Percentiles rank a stretch among this genome's conserved stretches.
These are phyloP conservation scores for Cytospora mali DNA, from an alignment of 2,329 filamentous ascomycete genomes.

Conservation along the genomic window DNA sequence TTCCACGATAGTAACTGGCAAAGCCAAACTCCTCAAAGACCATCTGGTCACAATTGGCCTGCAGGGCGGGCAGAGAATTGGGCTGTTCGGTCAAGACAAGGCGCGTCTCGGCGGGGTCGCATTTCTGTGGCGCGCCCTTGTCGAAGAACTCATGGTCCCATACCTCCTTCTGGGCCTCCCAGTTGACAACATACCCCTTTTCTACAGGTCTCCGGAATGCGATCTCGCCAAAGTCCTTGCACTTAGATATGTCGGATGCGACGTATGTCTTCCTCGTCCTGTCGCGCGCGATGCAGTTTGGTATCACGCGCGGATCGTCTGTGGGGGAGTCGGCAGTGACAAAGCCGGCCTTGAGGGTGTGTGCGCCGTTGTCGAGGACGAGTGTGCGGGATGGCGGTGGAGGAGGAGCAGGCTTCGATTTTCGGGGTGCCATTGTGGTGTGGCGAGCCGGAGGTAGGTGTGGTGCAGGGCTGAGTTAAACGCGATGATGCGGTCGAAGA, in stretches of 20 bases:
- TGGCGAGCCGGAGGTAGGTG: neutral
- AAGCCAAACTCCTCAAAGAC: conserved; percentile 98
- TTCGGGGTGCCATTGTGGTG: conserved; percentile 38
- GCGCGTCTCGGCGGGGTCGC: conserved; percentile 79
- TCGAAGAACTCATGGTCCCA: conserved; percentile 91
- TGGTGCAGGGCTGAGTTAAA: neutral
- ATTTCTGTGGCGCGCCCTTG: conserved; percentile 64
- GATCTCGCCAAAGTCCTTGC: conserved; percentile 87
- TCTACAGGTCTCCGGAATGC: conserved; percentile 87
- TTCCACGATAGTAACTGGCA: conserved; percentile 76
- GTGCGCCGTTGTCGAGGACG: conserved; percentile 90
- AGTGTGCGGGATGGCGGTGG: conserved; percentile 68
- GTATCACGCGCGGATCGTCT: conserved; percentile 69
- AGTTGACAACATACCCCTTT: conserved; percentile 93
- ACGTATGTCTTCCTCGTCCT: conserved; percentile 79
- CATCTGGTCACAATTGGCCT: conserved; percentile 92
- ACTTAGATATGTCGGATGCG: conserved; percentile 74
- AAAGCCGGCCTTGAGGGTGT: conserved; percentile 89
- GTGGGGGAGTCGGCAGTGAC: conserved; percentile 50
- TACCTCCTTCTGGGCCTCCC: conserved; percentile 93
- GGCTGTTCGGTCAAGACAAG: conserved; percentile 84
- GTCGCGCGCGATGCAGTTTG: conserved; percentile 86
- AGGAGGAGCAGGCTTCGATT: conserved; percentile 54
- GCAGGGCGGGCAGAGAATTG: conserved; percentile 77
- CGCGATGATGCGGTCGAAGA: neutral